A percentile compares a stretch with the other conserved stretches of the same genome.
phyloP scores from a whole-genome alignment of 106 monocot species.

The Cymbidium sinense region DNA sequence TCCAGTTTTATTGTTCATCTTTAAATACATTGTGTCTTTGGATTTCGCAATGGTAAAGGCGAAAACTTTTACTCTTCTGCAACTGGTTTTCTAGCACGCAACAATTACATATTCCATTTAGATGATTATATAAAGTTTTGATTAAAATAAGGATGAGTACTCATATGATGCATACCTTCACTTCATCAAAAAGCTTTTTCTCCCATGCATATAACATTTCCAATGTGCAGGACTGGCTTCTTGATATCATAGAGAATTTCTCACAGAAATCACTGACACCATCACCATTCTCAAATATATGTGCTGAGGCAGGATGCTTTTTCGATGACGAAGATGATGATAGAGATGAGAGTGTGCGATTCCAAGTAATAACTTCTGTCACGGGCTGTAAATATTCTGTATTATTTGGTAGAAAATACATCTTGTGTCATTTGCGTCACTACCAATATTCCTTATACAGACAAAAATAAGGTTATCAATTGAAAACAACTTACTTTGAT shows the following conservation, averaged over 20 bases:
- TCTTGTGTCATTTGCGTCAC: background rate
- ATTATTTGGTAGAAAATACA: too few relatives aligned
- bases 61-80: too few relatives aligned
- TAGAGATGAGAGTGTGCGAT: slow-evolving; percentile 61
- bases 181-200: slow-evolving; percentile 86
- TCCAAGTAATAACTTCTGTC: too few relatives aligned
- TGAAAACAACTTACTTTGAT: slow-evolving; percentile 27
- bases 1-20: too few relatives aligned
- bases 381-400: too few relatives aligned
- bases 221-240: slow-evolving; percentile 82
- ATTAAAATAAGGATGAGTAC: too few relatives aligned
- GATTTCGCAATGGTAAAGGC: too few relatives aligned
- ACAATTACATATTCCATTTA: too few relatives aligned
- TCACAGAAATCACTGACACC: slow-evolving; percentile 47
- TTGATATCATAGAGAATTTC: slow-evolving; percentile 77
- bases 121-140: background rate
- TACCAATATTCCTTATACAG: background rate
- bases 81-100: too few relatives aligned
- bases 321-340: slow-evolving; percentile 63
- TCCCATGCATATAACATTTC: slow-evolving; percentile 92
- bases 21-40: too few relatives aligned
- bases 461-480: background rate
- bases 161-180: slow-evolving; percentile 47
- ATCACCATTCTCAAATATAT: too few relatives aligned
- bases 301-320: too few relatives aligned